Base-by-base conservation (phyloP, 2,329 filamentous ascomycete species). In the Hypoxylon sp. region DNA sequence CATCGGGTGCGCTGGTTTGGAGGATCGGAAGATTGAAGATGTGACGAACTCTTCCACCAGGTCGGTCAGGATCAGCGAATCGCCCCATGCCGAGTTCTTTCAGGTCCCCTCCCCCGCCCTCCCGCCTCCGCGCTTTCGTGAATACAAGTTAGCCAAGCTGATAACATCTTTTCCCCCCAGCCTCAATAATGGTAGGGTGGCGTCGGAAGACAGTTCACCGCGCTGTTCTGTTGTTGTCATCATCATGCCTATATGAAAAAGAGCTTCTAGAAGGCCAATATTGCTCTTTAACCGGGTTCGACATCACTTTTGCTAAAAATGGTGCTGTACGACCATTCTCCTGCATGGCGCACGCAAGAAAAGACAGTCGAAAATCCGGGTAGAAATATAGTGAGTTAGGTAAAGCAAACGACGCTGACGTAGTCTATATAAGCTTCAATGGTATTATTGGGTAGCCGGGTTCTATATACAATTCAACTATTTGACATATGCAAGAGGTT, bases 31-130 rank as follows among this genome's bases (percentile, higher is more conserved):
- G 6, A 43, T n/a, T 20, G n/a, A 11, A n/a, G 30, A 34, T 56
- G 26, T 11, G 46, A 50, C 17, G 60, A 51, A 60, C 52, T 56
- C 53, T 34, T 56, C 24, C 55, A 34, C 61, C 44, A 32, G 44
- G 37, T 60, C 63, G 30, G 55, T 13, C 28, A 57, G 26, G 59
- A 60, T 64, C 59, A 56, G 44, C 56, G 26, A n/a, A n/a, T 44
- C 56, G 60, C 56, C 59, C 58, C 55, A 11, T 30, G 53, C 26
- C 24, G 49, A 41, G 37, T 64, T 62, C 58, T 54, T 54, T 19
- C 28, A 6, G 28, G 15, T 8, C 24, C 24, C 4, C 24, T 6
- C 19, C 37, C 57, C 52, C 44, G 4, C 24, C 4, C 24, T 6
- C 19, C 37, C 57, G 56, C 44, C 43, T 50, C 43, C 20, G n/a